Conservation (phyloP, 2,329 filamentous ascomycete species). For the Alternaria sp. region DNA sequence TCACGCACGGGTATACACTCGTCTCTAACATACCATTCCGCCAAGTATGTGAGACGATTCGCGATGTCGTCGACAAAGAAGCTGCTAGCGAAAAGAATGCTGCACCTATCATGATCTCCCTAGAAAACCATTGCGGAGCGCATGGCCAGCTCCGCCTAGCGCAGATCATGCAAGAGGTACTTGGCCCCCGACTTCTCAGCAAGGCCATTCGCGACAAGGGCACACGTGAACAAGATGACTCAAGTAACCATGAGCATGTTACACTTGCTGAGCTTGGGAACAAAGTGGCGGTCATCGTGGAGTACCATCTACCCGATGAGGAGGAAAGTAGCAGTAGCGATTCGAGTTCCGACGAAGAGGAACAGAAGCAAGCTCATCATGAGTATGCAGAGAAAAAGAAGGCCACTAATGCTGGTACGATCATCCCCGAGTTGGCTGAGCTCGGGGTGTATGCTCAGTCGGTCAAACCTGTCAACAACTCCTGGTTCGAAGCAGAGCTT, state of each 20-base stretch:
- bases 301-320: slow-evolving; percentile 69
- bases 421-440: slow-evolving; percentile 71
- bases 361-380: slow-evolving; percentile 61
- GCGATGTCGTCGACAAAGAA: slow-evolving; percentile 69
- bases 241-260: slow-evolving; percentile 60
- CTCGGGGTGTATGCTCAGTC: slow-evolving; percentile 76
- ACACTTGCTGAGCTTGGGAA: slow-evolving; percentile 67
- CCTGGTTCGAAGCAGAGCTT: slow-evolving; percentile 67
- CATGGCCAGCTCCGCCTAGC: slow-evolving; percentile 69
- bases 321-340: slow-evolving; percentile 50
- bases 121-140: slow-evolving; percentile 72
- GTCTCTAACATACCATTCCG: slow-evolving; percentile 73
- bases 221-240: slow-evolving; percentile 62
- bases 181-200: slow-evolving; percentile 67
- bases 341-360: slow-evolving; percentile 50
- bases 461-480: slow-evolving; percentile 72
- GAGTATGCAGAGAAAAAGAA: slow-evolving; percentile 65
- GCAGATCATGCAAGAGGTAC: slow-evolving; percentile 72
- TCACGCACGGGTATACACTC: slow-evolving; percentile 75
- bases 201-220: slow-evolving; percentile 66
- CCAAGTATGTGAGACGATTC: slow-evolving; percentile 70
- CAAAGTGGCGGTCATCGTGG: slow-evolving; percentile 73
- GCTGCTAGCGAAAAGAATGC: slow-evolving; percentile 57
- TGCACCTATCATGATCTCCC: slow-evolving; percentile 69
- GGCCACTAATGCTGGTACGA: slow-evolving; percentile 57